Percentiles rank a stretch among this genome's conserved stretches.
These are phyloP conservation scores for Penicillium sp. DNA, from an alignment of 2,329 filamentous ascomycete species.

Conservation along the genomic window DNA sequence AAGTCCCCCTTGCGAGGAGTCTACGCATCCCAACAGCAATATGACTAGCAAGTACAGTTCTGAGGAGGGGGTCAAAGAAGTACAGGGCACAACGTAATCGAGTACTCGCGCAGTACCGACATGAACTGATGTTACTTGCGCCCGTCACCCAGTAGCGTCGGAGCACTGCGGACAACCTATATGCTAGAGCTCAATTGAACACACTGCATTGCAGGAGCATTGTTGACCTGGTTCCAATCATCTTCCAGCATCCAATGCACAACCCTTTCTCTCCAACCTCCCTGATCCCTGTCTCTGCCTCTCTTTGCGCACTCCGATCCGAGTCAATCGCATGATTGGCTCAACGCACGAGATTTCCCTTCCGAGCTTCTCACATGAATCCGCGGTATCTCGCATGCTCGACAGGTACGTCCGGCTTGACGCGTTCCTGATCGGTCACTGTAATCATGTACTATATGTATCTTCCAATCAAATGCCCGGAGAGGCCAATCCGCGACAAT, in stretches of 20 bases:
- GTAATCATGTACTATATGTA: neutral
- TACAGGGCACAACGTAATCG: neutral
- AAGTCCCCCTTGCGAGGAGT: slow-evolving; percentile 25
- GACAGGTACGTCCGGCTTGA: slow-evolving; percentile 21
- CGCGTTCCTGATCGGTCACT: slow-evolving; percentile 4
- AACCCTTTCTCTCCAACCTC: slow-evolving; percentile 18
- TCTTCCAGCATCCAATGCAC: slow-evolving; percentile 17
- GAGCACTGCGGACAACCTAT: neutral
- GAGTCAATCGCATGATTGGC: slow-evolving; percentile 17
- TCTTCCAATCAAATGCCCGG: neutral
- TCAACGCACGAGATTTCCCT: neutral
- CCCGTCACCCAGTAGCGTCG: neutral
- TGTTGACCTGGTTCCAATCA: slow-evolving; percentile 11
- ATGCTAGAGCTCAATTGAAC: neutral
- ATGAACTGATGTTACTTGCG: neutral
- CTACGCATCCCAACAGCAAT: neutral
- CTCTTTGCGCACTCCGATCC: slow-evolving; percentile 13
- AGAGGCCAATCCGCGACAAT: neutral
- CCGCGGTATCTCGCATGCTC: slow-evolving; percentile 29
- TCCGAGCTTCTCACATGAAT: slow-evolving; percentile 27
- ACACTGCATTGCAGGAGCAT: slow-evolving; percentile 4
- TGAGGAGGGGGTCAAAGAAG: neutral
- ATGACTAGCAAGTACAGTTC: neutral
- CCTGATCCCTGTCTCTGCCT: slow-evolving; percentile 21
- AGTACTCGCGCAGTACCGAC: neutral